Conservation (phyloP, 73 alveolate genomes). For the Blepharisma stoltei region DNA sequence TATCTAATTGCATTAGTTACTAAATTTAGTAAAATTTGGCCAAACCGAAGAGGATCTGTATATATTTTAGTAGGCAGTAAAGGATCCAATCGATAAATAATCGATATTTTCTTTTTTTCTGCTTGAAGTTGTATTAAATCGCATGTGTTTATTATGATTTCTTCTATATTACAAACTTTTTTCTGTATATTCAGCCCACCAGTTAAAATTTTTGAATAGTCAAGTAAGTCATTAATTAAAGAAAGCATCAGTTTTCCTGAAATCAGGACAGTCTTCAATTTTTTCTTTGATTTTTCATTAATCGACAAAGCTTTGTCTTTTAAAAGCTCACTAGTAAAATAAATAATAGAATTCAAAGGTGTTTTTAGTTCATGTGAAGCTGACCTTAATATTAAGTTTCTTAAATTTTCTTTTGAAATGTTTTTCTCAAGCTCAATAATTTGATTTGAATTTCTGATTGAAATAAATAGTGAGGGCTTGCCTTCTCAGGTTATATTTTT, state of each 20-base stretch:
- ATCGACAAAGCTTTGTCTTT: neutral
- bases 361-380: constrained; percentile 26
- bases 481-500: too few relatives aligned
- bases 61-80: neutral
- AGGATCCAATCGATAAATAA: neutral
- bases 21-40: constrained; percentile 6
- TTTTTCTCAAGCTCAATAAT: constrained; percentile 13
- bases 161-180: neutral
- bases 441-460: neutral
- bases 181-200: neutral
- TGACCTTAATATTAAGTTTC: neutral
- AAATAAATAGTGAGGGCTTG: too few relatives aligned
- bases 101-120: neutral
- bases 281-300: neutral
- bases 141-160: neutral
- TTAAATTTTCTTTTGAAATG: neutral
- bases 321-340: neutral
- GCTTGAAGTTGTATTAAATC: neutral
- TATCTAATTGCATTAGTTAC: neutral
- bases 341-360: constrained; percentile 3
- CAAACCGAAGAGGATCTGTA: neutral
- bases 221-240: constrained; percentile 5
- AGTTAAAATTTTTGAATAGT: constrained; percentile 13
- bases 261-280: neutral
- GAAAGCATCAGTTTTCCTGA: neutral